A percentile compares a stretch with the other conserved stretches of the same genome.
Evolutionary conservation across 352 stramenopile genomes (phyloP).

Genomic region (Pilasporangium apinafurcum): DNA sequence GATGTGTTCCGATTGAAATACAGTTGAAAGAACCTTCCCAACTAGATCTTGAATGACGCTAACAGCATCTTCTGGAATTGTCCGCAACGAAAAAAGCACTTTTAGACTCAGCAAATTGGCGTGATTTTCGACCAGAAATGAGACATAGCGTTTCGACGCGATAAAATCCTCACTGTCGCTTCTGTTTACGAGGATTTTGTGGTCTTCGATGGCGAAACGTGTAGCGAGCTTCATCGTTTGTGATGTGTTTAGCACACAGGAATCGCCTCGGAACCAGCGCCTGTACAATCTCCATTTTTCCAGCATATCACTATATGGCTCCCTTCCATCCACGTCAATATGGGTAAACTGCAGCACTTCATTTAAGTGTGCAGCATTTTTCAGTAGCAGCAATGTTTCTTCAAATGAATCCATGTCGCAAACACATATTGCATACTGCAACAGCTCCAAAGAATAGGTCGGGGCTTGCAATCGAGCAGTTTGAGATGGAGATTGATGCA

Average conservation of each 20-base stretch:
- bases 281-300: slow-evolving; percentile 28
- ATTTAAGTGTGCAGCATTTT: slow-evolving; percentile 43
- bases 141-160: slow-evolving; percentile 58
- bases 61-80: slow-evolving; percentile 42
- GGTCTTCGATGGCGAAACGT: slow-evolving; percentile 53
- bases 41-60: slow-evolving; percentile 41
- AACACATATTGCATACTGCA: slow-evolving; percentile 57
- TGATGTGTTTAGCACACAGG: slow-evolving; percentile 32
- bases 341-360: slow-evolving; percentile 47
- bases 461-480: slow-evolving; percentile 43
- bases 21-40: slow-evolving; percentile 49
- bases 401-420: slow-evolving; percentile 49
- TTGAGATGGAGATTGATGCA: slow-evolving; percentile 14
- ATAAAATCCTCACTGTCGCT: slow-evolving; percentile 25
- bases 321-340: slow-evolving; percentile 8
- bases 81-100: slow-evolving; percentile 53
- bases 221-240: slow-evolving; percentile 55
- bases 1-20: slow-evolving; percentile 67
- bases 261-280: slow-evolving; percentile 55
- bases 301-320: neutral
- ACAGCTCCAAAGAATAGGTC: slow-evolving; percentile 44
- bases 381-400: slow-evolving; percentile 51
- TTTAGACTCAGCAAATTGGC: slow-evolving; percentile 61
- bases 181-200: slow-evolving; percentile 23
- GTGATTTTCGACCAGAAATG: slow-evolving; percentile 59